phyloP scores from a whole-genome alignment of 257 asterid genomes.

The Solanum piurae region DNA sequence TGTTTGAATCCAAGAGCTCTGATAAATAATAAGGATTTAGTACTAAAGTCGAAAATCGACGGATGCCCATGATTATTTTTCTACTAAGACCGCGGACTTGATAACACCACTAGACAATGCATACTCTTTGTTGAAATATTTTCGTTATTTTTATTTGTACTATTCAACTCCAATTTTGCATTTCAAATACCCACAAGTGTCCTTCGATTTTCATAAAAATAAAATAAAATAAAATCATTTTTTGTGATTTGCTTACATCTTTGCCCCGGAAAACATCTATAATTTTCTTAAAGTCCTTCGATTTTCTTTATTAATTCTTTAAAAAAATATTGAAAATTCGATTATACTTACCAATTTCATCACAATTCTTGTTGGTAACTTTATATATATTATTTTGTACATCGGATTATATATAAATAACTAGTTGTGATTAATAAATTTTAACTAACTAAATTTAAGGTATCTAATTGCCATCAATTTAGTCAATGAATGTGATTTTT shows the following conservation, averaged over 20 bases:
- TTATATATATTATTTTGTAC: too few species aligned
- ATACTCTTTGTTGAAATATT: too few species aligned
- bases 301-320: neutral
- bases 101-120: neutral
- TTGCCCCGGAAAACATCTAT: neutral
- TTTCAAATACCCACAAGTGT: neutral
- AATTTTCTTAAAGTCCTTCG: neutral
- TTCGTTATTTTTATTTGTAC: too few species aligned
- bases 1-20: fast-evolving
- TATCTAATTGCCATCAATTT: neutral
- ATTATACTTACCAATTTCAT: too few species aligned
- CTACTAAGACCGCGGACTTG: neutral
- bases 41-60: neutral
- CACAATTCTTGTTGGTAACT: too few species aligned
- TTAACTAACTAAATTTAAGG: neutral
- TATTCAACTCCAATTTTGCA: neutral
- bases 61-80: neutral
- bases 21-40: neutral
- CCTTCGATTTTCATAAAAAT: neutral
- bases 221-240: neutral
- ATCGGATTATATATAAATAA: neutral
- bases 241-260: neutral
- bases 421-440: neutral
- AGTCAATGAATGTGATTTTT: neutral
- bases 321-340: too few species aligned